Base-by-base conservation (phyloP, 2,329 filamentous ascomycete genomes). In the Dactylellina sp. region DNA sequence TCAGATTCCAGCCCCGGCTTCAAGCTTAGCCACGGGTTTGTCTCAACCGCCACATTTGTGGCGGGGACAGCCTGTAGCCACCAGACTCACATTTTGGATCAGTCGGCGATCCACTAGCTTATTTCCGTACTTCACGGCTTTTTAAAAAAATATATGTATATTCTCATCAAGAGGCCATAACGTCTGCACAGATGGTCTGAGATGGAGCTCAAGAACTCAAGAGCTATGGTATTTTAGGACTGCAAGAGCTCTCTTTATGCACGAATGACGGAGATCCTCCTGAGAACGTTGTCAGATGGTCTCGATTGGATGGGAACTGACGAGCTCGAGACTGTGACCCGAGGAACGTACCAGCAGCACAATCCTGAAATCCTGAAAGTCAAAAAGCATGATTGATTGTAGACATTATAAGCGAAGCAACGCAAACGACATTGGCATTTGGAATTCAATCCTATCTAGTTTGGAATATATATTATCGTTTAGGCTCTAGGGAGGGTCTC, bases 241-340 rank as follows among this genome's bases (percentile, higher is more conserved):
- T 4, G 6, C 46, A 14, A 55, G 50, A 55, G 50, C 50, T 55
- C 50, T 7, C 37, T 40, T 1, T 20, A 55, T 55, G 50, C 50
- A 55, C 28, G 50, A 55, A 40, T 39, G 50, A 55, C 50, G 28
- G 50, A 55, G 32, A 55, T 55, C 50, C 50, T 55, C 50, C n/a
- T 53, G 4, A 20, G 16, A 18, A n/a, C n/a, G 37, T 16, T 16
- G 42, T 20, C 42, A 22, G 42, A 20, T 24, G 12, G 28, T 14
- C n/a, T 53, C 25, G 28, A 5, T 28, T 22, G n/a, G 47, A 49
- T 16, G 4, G 2, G 5, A 28, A 14, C 25, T 12, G 24, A 24
- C 25, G 20, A 49, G 20, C 44, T 49, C 44, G 24, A 49, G 44
- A n/a, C n/a, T n/a, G n/a, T n/a, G n/a, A n/a, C n/a, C n/a, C n/a